phyloP scores from a whole-genome alignment of 768 basidiomycete species.

The Xanthoconium stramineum region DNA sequence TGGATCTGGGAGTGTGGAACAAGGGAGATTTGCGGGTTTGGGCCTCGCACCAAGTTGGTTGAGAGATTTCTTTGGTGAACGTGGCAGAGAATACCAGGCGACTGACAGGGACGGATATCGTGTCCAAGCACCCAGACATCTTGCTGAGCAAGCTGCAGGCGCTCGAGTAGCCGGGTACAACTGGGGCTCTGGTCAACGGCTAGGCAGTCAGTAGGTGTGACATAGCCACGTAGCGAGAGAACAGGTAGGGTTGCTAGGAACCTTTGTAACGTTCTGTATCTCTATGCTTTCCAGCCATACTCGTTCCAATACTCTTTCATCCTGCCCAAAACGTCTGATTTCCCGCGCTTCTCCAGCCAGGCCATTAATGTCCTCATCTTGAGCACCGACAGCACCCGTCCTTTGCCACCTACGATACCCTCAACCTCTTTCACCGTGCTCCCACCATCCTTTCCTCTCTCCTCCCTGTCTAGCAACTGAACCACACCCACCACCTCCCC shows the following conservation, averaged over 20 bases:
- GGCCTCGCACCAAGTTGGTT: constrained; percentile 63
- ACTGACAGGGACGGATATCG: constrained; percentile 50
- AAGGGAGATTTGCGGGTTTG: constrained; percentile 37
- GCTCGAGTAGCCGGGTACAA: constrained; percentile 32
- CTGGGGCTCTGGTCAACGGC: constrained; percentile 56
- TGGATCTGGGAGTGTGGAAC: constrained; percentile 36
- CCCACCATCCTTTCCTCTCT: constrained; percentile 43
- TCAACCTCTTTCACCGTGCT: constrained; percentile 87
- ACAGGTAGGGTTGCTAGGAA: not conserved
- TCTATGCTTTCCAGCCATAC: constrained; percentile 28
- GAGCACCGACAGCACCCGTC: constrained; percentile 73
- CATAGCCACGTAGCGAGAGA: not conserved
- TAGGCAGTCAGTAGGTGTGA: constrained; percentile 34
- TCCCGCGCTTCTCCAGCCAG: constrained; percentile 74
- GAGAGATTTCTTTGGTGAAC: constrained; percentile 43
- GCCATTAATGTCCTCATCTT: constrained; percentile 81
- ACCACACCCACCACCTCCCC: constrained; percentile 89
- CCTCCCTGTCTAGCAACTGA: constrained; percentile 71
- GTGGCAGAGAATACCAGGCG: constrained; percentile 32
- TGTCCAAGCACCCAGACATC: constrained; percentile 51
- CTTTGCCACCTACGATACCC: constrained; percentile 59
- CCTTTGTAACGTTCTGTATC: constrained; percentile 1
- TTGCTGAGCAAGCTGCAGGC: constrained; percentile 18
- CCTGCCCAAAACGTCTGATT: constrained; percentile 54
- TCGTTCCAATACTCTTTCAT: constrained; percentile 67